phyloP scores from a whole-genome alignment of 805 yeast species.

The Cyberlindnera mississippiensis region DNA sequence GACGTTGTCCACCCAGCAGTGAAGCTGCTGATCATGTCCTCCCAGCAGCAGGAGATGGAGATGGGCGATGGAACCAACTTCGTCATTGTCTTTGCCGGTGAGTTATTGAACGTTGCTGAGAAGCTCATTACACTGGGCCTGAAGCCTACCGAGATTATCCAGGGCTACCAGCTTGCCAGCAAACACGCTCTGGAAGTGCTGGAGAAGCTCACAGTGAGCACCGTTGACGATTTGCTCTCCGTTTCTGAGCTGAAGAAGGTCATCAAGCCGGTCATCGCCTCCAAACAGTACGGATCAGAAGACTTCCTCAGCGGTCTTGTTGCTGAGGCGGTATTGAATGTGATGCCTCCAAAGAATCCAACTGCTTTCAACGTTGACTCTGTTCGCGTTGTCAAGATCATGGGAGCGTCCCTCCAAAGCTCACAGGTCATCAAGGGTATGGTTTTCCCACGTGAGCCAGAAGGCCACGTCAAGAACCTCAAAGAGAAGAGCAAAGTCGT shows the following conservation, averaged over 20 bases:
- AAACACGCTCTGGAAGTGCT: conserved; percentile 66
- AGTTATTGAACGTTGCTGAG: conserved; percentile 80
- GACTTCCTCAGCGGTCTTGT: conserved; percentile 72
- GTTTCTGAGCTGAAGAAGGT: conserved; percentile 61
- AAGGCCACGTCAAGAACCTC: conserved; percentile 74
- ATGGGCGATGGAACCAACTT: conserved; percentile 96
- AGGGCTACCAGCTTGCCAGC: conserved; percentile 88
- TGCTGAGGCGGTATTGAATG: conserved; percentile 77
- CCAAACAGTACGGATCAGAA: conserved; percentile 91
- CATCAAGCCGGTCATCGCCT: conserved; percentile 81
- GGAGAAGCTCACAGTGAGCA: conserved; percentile 59
- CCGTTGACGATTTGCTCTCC: conserved; percentile 53
- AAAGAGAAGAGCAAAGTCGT: conserved; percentile 73
- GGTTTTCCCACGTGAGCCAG: conserved; percentile 99
- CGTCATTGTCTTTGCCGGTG: conserved; percentile 91
- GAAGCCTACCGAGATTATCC: conserved; percentile 87
- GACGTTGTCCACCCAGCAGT: conserved; percentile 98
- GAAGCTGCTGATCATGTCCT: conserved; percentile 90
- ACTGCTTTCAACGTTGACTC: conserved; percentile 82
- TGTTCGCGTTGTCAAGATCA: conserved; percentile 90
- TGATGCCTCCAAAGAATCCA: conserved; percentile 66
- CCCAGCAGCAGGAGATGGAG: conserved; percentile 94
- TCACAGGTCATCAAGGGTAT: conserved; percentile 90
- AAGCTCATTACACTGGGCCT: conserved; percentile 80
- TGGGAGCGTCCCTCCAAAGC: conserved; percentile 78